Evolutionary conservation across 1,284 basidiomycete genomes (phyloP).

Genomic region (Pisolithus thermaeus): DNA sequence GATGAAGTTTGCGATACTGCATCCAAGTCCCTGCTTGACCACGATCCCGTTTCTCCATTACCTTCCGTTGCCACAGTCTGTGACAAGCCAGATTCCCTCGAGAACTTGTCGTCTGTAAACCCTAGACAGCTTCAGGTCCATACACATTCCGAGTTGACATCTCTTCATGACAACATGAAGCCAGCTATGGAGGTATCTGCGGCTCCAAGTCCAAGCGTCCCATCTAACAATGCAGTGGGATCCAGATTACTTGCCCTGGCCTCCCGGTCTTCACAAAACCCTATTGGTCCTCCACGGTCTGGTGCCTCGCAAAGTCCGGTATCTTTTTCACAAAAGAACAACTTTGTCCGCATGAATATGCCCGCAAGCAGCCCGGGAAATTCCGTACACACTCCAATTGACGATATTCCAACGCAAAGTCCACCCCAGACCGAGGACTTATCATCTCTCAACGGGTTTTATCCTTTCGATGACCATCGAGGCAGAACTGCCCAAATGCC

Average conservation of each 20-base stretch:
- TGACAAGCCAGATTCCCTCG: constrained; percentile 23
- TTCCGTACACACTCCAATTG: constrained; percentile 6
- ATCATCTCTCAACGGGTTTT: constrained; percentile 37
- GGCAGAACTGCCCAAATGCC: constrained; percentile 27
- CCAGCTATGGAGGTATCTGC: constrained; percentile 11
- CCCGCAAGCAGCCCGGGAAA: constrained; percentile 13
- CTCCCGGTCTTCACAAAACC: constrained; percentile 36
- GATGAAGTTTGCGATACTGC: constrained; percentile 1
- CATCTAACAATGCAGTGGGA: constrained; percentile 61
- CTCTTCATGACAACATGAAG: constrained; percentile 11
- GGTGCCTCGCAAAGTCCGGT: constrained; percentile 18
- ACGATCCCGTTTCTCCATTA: constrained; percentile 12
- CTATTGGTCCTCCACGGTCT: constrained; percentile 11
- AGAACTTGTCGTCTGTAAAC: constrained; percentile 26
- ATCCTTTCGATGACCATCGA: constrained; percentile 50
- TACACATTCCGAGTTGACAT: constrained; percentile 19
- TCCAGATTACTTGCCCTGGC: constrained; percentile 68
- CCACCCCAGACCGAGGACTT: constrained; percentile 20
- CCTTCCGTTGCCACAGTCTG: constrained; percentile 1
- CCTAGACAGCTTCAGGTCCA: constrained; percentile 34
- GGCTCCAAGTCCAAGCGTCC: constrained; percentile 17
- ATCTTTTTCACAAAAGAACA: constrained; percentile 21
- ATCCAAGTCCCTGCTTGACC: constrained; percentile 1
- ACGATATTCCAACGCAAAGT: constrained; percentile 19
- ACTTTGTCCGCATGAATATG: constrained; percentile 17